These are phyloP conservation scores for Saturnispora halmiae DNA, from an alignment of 805 yeast species.

Conservation along the genomic window DNA sequence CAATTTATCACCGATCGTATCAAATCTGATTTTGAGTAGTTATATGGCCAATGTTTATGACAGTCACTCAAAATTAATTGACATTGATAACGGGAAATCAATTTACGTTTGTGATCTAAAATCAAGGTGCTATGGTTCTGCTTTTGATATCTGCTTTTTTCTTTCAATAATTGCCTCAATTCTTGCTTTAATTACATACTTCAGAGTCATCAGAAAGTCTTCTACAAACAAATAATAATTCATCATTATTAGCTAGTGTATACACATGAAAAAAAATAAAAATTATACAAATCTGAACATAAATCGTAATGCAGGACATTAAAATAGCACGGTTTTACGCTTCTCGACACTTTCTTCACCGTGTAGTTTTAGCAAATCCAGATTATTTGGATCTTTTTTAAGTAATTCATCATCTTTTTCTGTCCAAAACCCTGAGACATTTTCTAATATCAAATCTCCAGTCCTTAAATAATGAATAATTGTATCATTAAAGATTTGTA, in stretches of 20 bases:
- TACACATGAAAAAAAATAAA: not conserved
- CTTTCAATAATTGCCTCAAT: conserved; percentile 6
- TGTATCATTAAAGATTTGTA: conserved; percentile 24
- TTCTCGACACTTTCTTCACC: conserved; percentile 26
- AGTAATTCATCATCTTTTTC: conserved; percentile 26
- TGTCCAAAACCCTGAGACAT: conserved; percentile 27
- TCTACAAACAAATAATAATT: not conserved
- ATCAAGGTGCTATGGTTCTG: conserved; percentile 30
- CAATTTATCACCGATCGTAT: conserved; percentile 55
- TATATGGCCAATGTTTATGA: conserved; percentile 61
- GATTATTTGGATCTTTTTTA: conserved; percentile 18
- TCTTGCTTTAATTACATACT: conserved; percentile 7
- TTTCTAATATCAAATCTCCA: conserved; percentile 22
- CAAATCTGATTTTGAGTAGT: conserved; percentile 50
- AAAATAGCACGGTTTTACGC: conserved; percentile 25
- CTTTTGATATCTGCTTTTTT: conserved; percentile 27
- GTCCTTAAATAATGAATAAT: conserved; percentile 24
- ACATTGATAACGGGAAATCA: conserved; percentile 4
- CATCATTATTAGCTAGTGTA: not conserved
- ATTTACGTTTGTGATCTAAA: conserved; percentile 21
- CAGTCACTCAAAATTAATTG: conserved; percentile 24
- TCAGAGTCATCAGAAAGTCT: conserved; percentile 1
- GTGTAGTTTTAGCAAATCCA: conserved; percentile 23
- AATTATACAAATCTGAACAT: not conserved
- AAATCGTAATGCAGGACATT: not conserved